Evolutionary conservation across 768 basidiomycete genomes (phyloP).

Genomic region (Lactarius vividus): DNA sequence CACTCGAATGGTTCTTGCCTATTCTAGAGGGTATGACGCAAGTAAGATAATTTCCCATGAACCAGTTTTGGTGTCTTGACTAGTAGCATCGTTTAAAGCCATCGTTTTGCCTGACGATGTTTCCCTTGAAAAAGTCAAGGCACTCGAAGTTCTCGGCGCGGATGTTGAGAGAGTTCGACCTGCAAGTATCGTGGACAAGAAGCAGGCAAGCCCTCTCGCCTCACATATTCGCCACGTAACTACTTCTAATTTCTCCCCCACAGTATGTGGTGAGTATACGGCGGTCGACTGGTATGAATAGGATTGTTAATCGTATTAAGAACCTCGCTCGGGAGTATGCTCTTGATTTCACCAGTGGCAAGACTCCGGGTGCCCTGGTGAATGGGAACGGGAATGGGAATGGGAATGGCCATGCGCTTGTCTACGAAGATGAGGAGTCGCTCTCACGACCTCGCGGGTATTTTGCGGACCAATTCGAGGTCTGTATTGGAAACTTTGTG

Average conservation of each 20-base stretch:
- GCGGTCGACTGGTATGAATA: not conserved
- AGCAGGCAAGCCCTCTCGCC: conserved; percentile 57
- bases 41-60: conserved; percentile 47
- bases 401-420: conserved; percentile 31
- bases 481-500: conserved; percentile 24
- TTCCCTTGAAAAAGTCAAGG: conserved; percentile 86
- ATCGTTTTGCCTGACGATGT: conserved; percentile 92
- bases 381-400: conserved; percentile 37
- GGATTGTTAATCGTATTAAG: conserved; percentile 38
- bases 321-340: conserved; percentile 87
- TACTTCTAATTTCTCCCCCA: conserved; percentile 18
- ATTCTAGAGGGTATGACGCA: conserved; percentile 76
- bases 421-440: conserved; percentile 42
- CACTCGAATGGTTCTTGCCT: not conserved
- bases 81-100: conserved; percentile 42
- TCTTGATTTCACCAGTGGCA: conserved; percentile 58
- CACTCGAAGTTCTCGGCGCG: conserved; percentile 80
- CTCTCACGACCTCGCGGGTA: conserved; percentile 66
- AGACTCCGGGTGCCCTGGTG: conserved; percentile 30
- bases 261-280: conserved; percentile 38
- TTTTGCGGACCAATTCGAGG: conserved; percentile 97
- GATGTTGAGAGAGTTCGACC: conserved; percentile 89
- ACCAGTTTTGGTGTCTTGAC: not conserved
- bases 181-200: conserved; percentile 94
- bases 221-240: conserved; percentile 9